Conservation (phyloP, 2,329 filamentous ascomycete species). For the Penicillium digitatum region DNA sequence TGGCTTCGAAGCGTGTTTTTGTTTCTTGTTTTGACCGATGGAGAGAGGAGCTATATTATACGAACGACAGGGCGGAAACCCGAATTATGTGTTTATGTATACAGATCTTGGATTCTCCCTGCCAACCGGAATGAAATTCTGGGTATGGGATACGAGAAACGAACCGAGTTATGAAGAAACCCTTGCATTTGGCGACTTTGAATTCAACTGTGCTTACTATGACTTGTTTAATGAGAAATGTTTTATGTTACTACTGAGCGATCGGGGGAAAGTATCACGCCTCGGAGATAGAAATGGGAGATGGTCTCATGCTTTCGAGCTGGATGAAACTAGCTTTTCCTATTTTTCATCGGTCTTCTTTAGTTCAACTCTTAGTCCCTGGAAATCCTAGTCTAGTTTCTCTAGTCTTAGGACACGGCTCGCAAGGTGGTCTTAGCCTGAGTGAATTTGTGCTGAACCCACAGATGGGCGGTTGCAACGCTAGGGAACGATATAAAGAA, state of each 20-base stretch:
- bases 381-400: not conserved
- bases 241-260: not conserved
- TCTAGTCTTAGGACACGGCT: not conserved
- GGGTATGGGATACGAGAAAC: constrained; percentile 13
- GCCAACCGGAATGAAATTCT: not conserved
- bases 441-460: not conserved
- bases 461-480: not conserved
- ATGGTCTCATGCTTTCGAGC: not conserved
- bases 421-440: not conserved
- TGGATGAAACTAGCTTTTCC: not conserved
- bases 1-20: constrained; percentile 14
- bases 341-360: not conserved
- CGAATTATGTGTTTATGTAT: constrained; percentile 9
- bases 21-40: constrained; percentile 15
- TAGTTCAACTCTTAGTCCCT: not conserved
- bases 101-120: constrained; percentile 2
- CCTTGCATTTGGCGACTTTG: constrained; percentile 6
- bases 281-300: not conserved
- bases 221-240: not conserved
- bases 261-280: not conserved
- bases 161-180: constrained; percentile 10
- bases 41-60: constrained; percentile 15
- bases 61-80: constrained; percentile 5
- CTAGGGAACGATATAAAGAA: constrained; percentile 6
- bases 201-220: constrained; percentile 2